Conservation (phyloP, 2,329 filamentous ascomycete species). For the Leptographium lundbergii region DNA sequence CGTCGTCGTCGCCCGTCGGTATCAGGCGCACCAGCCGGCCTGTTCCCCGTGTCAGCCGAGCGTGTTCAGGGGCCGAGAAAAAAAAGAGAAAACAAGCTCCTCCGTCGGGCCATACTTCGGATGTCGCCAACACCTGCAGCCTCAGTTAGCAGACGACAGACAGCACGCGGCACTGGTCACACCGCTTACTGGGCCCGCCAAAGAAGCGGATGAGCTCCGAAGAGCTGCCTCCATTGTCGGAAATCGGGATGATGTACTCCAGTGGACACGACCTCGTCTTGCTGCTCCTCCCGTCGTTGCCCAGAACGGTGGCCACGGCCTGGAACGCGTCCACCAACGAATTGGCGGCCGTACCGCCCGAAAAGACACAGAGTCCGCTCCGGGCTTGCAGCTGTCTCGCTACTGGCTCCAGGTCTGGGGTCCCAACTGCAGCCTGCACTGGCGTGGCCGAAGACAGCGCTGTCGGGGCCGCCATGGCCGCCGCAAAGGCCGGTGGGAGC, state of each 20-base stretch:
- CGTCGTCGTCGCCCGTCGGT: constrained; percentile 39
- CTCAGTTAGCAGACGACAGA: background rate
- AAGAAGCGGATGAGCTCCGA: constrained; percentile 91
- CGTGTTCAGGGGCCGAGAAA: background rate
- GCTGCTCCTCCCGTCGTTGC: background rate
- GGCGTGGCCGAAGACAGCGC: background rate
- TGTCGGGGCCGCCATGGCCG: background rate
- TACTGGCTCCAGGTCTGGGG: background rate
- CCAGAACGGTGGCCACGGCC: constrained; percentile 30
- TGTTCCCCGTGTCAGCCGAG: constrained; percentile 19
- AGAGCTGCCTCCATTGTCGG: constrained; percentile 88
- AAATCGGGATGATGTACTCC: constrained; percentile 87
- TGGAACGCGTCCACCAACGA: constrained; percentile 86
- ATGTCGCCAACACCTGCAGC: constrained; percentile 49
- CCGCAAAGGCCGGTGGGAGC: background rate
- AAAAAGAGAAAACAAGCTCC: no score
- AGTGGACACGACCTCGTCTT: constrained; percentile 40
- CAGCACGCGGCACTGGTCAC: background rate
- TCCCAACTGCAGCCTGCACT: background rate
- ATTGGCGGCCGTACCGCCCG: constrained; percentile 88
- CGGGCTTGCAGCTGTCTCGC: no score
- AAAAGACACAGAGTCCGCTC: constrained; percentile 70
- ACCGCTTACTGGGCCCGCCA: constrained; percentile 64
- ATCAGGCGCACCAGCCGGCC: constrained; percentile 85
- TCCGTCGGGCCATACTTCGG: constrained; percentile 45